A percentile compares a stretch with the other conserved stretches of the same genome.
Conservation (phyloP, 768 basidiomycete species). For the Leccinum imitatum region DNA sequence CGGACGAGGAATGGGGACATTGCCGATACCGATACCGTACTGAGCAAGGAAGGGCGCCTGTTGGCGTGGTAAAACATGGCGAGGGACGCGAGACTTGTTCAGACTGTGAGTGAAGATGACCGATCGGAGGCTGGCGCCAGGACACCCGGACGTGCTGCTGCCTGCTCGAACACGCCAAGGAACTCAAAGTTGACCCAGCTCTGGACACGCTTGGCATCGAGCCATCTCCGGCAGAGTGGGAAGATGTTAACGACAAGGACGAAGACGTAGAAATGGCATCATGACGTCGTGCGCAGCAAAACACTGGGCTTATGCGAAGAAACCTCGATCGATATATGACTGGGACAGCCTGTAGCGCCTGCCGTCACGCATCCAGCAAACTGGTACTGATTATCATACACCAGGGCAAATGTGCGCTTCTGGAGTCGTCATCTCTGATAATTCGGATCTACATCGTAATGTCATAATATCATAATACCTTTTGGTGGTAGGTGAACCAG, state of each 20-base stretch:
- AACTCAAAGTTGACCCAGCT: conserved; percentile 49
- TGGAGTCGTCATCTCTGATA: no score
- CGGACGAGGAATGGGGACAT: conserved; percentile 56
- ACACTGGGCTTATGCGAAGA: no score
- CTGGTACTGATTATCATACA: no score
- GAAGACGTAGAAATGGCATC: conserved; percentile 59
- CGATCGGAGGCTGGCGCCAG: conserved; percentile 32
- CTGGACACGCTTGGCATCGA: conserved; percentile 67
- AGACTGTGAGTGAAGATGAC: conserved; percentile 49
- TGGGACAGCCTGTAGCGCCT: no score
- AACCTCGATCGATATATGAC: no score
- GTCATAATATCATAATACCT: background rate
- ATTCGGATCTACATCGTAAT: background rate
- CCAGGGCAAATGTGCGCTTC: no score
- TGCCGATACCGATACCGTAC: conserved; percentile 36
- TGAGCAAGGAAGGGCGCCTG: conserved; percentile 35
- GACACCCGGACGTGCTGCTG: conserved; percentile 72
- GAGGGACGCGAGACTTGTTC: conserved; percentile 65
- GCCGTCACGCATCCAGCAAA: no score
- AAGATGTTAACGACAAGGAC: conserved; percentile 28
- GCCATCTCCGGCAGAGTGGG: conserved; percentile 43
- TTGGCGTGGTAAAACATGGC: conserved; percentile 77
- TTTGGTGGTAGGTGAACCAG: background rate
- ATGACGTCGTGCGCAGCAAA: background rate
- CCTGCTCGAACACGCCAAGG: conserved; percentile 65